These are phyloP conservation scores for Flaveria sonorensis DNA, from an alignment of 129 eudicot species.

Conservation along the genomic window DNA sequence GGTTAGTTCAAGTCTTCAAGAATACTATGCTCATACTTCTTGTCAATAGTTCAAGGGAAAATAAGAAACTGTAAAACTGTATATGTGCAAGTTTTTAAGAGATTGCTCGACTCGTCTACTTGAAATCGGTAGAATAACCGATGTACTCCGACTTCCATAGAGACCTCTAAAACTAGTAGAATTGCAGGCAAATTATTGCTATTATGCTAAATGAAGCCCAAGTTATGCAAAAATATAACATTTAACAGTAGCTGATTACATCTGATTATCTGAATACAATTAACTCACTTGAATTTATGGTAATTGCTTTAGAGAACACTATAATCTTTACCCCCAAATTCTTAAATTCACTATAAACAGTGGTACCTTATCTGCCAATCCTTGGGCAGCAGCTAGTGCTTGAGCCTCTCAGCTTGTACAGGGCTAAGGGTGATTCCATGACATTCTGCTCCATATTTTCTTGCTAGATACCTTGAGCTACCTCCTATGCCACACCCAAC, in stretches of 20 bases:
- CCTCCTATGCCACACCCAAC: constrained; percentile 98
- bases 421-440: constrained; percentile 83
- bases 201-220: neutral
- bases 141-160: neutral
- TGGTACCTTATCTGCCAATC: constrained; percentile 61
- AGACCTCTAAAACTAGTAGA: constrained; percentile 8
- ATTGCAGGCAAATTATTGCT: neutral
- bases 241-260: neutral
- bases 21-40: neutral
- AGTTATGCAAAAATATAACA: constrained; percentile 4
- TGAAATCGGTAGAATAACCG: neutral
- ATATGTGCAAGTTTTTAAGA: neutral
- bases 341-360: neutral
- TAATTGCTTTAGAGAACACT: neutral
- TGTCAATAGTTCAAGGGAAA: neutral
- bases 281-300: constrained; percentile 6
- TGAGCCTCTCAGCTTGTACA: constrained; percentile 87
- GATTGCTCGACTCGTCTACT: neutral
- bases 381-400: constrained; percentile 76
- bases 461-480: constrained; percentile 76
- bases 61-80: neutral
- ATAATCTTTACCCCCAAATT: neutral
- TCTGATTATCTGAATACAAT: neutral
- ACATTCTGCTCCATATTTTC: constrained; percentile 66
- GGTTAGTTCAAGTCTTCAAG: constrained; percentile 19